Percentiles rank a stretch among this genome's conserved stretches.
These are phyloP conservation scores for Lachancea sp. DNA, from an alignment of 805 yeast genomes.

Conservation along the genomic window DNA sequence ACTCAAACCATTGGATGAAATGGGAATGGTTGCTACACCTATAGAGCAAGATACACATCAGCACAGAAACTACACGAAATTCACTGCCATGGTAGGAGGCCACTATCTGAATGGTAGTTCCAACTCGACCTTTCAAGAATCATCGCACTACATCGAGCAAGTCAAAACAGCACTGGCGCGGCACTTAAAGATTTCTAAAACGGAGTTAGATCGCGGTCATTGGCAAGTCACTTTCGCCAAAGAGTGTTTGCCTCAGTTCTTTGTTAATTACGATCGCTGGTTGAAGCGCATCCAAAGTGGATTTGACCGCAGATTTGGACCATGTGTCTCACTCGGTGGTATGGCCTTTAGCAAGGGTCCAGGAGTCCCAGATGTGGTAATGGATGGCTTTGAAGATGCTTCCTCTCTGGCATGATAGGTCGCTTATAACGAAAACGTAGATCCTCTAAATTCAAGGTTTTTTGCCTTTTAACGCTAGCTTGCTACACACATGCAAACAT, in stretches of 20 bases:
- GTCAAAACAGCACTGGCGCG: conserved; percentile 37
- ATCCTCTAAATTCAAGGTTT: too few relatives aligned
- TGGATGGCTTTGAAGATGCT: conserved; percentile 57
- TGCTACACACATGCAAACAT: neutral
- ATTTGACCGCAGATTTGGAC: conserved; percentile 34
- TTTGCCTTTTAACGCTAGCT: neutral
- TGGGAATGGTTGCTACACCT: too few relatives aligned
- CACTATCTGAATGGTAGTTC: conserved; percentile 41
- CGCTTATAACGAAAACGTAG: neutral
- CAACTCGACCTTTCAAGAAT: conserved; percentile 16
- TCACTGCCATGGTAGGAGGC: conserved; percentile 92
- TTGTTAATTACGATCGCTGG: conserved; percentile 56
- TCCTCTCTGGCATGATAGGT: conserved; percentile 8
- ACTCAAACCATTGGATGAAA: conserved; percentile 33
- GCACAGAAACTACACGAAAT: conserved; percentile 47
- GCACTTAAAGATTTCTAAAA: conserved; percentile 35
- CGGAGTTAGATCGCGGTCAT: conserved; percentile 24
- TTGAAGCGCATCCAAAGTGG: conserved; percentile 33
- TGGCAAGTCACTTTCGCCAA: conserved; percentile 40
- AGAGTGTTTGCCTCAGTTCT: conserved; percentile 73
- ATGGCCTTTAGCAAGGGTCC: conserved; percentile 74
- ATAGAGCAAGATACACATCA: neutral
- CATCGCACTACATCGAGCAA: conserved; percentile 16
- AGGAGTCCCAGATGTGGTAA: conserved; percentile 84
- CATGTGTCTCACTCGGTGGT: conserved; percentile 60